Conservation (phyloP, 2,329 filamentous ascomycete species). For the Plenodomus tracheiphilus region DNA sequence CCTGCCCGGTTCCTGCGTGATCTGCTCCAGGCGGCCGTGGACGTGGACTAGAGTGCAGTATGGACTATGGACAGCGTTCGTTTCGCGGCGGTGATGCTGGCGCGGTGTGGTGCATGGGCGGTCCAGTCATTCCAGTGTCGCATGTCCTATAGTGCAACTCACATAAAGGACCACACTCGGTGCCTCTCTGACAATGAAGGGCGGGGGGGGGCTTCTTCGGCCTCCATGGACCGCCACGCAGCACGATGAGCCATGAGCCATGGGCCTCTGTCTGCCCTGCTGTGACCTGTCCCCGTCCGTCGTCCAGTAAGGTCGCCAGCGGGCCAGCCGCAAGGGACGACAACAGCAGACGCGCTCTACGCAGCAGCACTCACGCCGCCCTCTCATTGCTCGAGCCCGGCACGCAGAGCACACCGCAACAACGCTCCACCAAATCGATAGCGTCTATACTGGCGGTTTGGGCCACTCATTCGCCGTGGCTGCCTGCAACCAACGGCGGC, state of each 20-base stretch:
- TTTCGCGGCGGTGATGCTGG: background rate
- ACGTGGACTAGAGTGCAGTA: too few species aligned
- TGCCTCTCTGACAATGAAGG: background rate
- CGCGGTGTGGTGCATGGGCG: background rate
- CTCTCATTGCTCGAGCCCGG: constrained; percentile 29
- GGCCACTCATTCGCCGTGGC: constrained; percentile 27
- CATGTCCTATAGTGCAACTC: too few species aligned
- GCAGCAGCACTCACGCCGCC: constrained; percentile 7
- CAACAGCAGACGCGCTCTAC: constrained; percentile 9
- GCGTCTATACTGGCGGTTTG: constrained; percentile 24
- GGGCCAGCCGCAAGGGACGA: constrained; percentile 10
- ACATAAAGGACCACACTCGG: background rate
- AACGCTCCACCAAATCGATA: constrained; percentile 22
- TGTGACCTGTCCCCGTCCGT: background rate
- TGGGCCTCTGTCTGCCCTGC: too few species aligned
- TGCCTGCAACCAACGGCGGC: constrained; percentile 25
- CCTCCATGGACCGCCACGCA: background rate
- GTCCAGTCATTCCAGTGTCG: background rate
- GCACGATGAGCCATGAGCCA: too few species aligned
- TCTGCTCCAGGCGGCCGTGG: background rate
- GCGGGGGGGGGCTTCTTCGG: background rate
- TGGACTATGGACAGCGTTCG: too few species aligned
- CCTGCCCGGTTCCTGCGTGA: constrained; percentile 24
- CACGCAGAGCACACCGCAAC: constrained; percentile 28
- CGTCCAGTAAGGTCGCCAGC: background rate